These are phyloP conservation scores for Hypocrella siamensis DNA, from an alignment of 2,329 filamentous ascomycete species.

Conservation along the genomic window DNA sequence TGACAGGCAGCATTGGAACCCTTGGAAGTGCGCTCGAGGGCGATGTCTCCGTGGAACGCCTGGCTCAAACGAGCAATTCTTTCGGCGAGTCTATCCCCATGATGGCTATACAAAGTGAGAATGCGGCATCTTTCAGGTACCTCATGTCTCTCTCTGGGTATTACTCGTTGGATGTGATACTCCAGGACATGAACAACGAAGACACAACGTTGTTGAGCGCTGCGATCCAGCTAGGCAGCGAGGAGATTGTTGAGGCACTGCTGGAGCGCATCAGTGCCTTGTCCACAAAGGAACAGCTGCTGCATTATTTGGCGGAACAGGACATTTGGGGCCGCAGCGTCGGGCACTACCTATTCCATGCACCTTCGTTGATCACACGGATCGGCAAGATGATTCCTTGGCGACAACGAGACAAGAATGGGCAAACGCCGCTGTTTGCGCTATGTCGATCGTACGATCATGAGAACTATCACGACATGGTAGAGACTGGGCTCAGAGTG, in stretches of 20 bases:
- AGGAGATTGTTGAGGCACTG: conserved; percentile 58
- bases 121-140: conserved; percentile 60
- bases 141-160: conserved; percentile 62
- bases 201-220: conserved; percentile 80
- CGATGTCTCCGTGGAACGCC: conserved; percentile 67
- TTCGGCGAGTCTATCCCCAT: conserved; percentile 73
- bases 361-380: conserved; percentile 60
- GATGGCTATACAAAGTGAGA: conserved; percentile 67
- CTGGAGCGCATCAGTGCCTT: conserved; percentile 52
- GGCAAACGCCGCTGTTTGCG: conserved; percentile 93
- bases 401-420: conserved; percentile 86
- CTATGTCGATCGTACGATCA: conserved; percentile 94
- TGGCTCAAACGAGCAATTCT: conserved; percentile 54
- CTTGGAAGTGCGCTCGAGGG: conserved; percentile 61
- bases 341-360: conserved; percentile 93
- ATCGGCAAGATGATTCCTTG: conserved; percentile 73
- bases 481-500: conserved; percentile 61
- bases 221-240: conserved; percentile 71
- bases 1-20: conserved; percentile 63
- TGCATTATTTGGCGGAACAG: conserved; percentile 55
- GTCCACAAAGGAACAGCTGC: conserved; percentile 38
- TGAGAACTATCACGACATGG: conserved; percentile 72
- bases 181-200: conserved; percentile 79
- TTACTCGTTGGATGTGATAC: conserved; percentile 53
- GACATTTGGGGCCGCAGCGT: conserved; percentile 78